These are phyloP conservation scores for Beauveria australis DNA, from an alignment of 2,329 filamentous ascomycete genomes.

Conservation along the genomic window DNA sequence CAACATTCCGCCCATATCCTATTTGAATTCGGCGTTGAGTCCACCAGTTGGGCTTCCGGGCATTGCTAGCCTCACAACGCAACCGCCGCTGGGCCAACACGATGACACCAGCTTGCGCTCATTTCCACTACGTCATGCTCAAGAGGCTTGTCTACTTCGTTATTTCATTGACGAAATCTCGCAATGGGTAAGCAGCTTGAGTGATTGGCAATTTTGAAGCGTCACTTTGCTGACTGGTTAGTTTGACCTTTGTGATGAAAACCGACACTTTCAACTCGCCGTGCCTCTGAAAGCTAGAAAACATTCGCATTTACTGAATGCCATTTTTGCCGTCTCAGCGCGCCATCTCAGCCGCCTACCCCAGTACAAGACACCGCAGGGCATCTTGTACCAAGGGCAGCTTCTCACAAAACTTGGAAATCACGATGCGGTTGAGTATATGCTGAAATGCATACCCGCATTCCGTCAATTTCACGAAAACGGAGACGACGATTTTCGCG, in stretches of 20 bases:
- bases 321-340: constrained; percentile 32
- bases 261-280: constrained; percentile 31
- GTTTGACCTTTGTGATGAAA: constrained; percentile 33
- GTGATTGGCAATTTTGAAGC: not conserved
- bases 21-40: not conserved
- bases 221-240: constrained; percentile 10
- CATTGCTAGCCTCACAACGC: constrained; percentile 1
- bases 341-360: constrained; percentile 31
- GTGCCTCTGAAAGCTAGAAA: constrained; percentile 27
- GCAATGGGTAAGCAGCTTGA: constrained; percentile 25
- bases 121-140: constrained; percentile 26
- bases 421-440: constrained; percentile 33
- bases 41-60: constrained; percentile 2
- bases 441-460: constrained; percentile 31
- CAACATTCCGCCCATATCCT: constrained; percentile 1
- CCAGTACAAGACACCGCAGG: constrained; percentile 27
- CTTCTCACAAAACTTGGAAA: constrained; percentile 26
- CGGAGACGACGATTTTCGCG: constrained; percentile 29
- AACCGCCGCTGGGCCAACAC: not conserved
- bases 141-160: constrained; percentile 30
- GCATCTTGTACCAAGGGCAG: constrained; percentile 30
- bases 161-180: constrained; percentile 33
- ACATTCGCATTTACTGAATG: constrained; percentile 30
- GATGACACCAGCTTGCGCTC: constrained; percentile 5
- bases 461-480: constrained; percentile 29